Evolutionary conservation across 164 flowering plant species (phyloP).

Genomic region (Dillenia suffruticosa): DNA sequence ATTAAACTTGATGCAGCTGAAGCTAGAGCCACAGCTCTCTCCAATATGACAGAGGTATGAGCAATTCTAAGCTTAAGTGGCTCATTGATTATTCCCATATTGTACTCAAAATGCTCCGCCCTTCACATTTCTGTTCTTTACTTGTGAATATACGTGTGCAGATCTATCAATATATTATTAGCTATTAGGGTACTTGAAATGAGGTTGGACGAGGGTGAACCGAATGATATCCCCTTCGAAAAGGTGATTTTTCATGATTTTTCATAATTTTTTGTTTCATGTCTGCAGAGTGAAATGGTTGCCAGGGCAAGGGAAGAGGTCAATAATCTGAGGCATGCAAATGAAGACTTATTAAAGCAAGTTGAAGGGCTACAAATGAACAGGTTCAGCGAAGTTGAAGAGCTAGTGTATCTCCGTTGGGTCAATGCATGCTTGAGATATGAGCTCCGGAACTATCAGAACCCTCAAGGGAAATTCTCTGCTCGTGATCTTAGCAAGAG

Average conservation of each 20-base stretch:
- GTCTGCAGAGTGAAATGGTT: slow-evolving; percentile 74
- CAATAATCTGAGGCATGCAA: slow-evolving; percentile 58
- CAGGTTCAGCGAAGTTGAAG: slow-evolving; percentile 96
- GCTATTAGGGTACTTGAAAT: too few species aligned
- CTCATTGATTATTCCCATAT: background rate
- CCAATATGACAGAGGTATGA: slow-evolving; percentile 83
- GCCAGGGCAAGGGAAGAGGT: slow-evolving; percentile 74
- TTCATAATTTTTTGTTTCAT: too few species aligned
- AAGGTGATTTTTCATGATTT: too few species aligned
- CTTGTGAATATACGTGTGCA: too few species aligned
- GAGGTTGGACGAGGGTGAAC: too few species aligned
- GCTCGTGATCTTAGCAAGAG: slow-evolving; percentile 92
- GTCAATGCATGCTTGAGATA: slow-evolving; percentile 93
- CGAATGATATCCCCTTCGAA: too few species aligned
- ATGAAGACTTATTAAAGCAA: slow-evolving; percentile 87
- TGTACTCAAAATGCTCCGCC: too few species aligned
- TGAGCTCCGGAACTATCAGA: slow-evolving; percentile 83
- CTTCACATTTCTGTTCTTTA: too few species aligned
- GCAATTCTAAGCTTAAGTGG: background rate
- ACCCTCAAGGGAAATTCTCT: slow-evolving; percentile 70
- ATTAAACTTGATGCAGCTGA: slow-evolving; percentile 80
- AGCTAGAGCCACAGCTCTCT: slow-evolving; percentile 53
- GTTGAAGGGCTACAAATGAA: slow-evolving; percentile 98
- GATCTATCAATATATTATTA: too few species aligned
- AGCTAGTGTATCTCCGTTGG: slow-evolving; percentile 96